Percentiles rank a stretch among this genome's conserved stretches.
Conservation (phyloP, 345 rosid genomes). For the Moricandia arvensis region DNA sequence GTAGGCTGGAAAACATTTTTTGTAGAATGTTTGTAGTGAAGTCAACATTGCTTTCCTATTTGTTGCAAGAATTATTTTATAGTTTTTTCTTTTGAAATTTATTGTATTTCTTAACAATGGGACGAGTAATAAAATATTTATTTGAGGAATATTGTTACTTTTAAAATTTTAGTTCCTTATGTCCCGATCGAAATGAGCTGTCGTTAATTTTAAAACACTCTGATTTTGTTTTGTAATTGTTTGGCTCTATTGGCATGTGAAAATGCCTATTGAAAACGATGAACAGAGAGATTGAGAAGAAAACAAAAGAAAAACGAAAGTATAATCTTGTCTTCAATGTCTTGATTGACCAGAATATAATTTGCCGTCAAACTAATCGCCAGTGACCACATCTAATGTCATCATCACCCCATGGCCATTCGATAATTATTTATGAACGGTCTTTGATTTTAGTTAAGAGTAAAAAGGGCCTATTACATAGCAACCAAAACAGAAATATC, state of each 20-base stretch:
- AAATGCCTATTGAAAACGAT: constrained; percentile 18
- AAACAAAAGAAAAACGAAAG: background rate
- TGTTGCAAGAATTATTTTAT: background rate
- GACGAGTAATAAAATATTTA: constrained; percentile 5
- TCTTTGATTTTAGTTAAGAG: background rate
- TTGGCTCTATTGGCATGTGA: constrained; percentile 14
- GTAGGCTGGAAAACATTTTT: background rate
- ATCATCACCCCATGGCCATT: background rate
- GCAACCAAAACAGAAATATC: background rate
- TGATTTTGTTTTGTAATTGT: constrained; percentile 8
- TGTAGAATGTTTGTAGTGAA: constrained; percentile 3
- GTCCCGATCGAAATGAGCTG: constrained; percentile 27
- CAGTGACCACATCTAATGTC: background rate
- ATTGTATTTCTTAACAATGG: background rate
- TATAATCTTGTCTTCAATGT: background rate
- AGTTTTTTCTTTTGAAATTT: background rate
- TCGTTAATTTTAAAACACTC: background rate
- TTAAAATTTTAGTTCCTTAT: constrained; percentile 8
- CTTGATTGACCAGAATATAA: background rate
- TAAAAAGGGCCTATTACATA: background rate
- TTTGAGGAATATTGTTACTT: constrained; percentile 1
- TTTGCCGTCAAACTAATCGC: constrained; percentile 10
- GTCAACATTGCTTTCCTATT: constrained; percentile 30
- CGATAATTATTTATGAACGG: background rate
- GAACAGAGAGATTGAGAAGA: background rate